phyloP scores from a whole-genome alignment of 768 basidiomycete species.

The Calocera cornea region DNA sequence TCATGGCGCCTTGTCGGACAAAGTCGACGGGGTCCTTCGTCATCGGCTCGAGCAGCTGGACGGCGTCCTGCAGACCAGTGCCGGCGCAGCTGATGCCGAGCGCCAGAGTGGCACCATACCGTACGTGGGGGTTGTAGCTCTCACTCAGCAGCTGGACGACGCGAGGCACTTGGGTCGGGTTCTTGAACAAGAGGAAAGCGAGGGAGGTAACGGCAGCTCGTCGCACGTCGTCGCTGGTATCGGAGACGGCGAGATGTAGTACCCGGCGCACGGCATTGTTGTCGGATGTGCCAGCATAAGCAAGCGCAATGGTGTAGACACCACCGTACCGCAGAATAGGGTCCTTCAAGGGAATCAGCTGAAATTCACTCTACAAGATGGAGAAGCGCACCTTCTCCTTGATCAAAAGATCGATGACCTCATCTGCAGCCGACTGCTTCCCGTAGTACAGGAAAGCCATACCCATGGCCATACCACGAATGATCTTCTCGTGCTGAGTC shows the following conservation, averaged over 20 bases:
- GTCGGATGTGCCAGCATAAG: slow-evolving; percentile 91
- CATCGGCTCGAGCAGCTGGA: slow-evolving; percentile 94
- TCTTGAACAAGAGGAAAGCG: slow-evolving; percentile 94
- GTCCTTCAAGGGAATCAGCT: slow-evolving; percentile 42
- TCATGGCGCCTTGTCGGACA: slow-evolving; percentile 93
- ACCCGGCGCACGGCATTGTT: slow-evolving; percentile 85
- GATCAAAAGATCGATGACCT: slow-evolving; percentile 60
- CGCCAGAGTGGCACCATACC: slow-evolving; percentile 92
- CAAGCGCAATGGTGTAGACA: slow-evolving; percentile 90
- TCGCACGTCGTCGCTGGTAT: slow-evolving; percentile 94
- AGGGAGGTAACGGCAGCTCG: slow-evolving; percentile 91
- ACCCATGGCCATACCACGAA: slow-evolving; percentile 86
- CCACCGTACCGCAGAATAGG: slow-evolving; percentile 95
- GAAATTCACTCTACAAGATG: not conserved
- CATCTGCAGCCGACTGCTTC: slow-evolving; percentile 81
- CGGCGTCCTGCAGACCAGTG: slow-evolving; percentile 92
- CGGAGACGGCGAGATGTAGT: slow-evolving; percentile 92
- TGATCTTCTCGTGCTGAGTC: slow-evolving; percentile 99
- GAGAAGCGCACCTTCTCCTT: slow-evolving; percentile 60
- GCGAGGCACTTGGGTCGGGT: slow-evolving; percentile 86
- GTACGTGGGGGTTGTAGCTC: slow-evolving; percentile 97
- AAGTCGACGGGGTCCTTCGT: slow-evolving; percentile 97
- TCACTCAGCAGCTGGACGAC: slow-evolving; percentile 94
- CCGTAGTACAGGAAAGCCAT: slow-evolving; percentile 87
- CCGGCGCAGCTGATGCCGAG: slow-evolving; percentile 96